These are phyloP conservation scores for Candida pseudoviswanathii DNA, from an alignment of 1,139 yeast species.

Conservation along the genomic window DNA sequence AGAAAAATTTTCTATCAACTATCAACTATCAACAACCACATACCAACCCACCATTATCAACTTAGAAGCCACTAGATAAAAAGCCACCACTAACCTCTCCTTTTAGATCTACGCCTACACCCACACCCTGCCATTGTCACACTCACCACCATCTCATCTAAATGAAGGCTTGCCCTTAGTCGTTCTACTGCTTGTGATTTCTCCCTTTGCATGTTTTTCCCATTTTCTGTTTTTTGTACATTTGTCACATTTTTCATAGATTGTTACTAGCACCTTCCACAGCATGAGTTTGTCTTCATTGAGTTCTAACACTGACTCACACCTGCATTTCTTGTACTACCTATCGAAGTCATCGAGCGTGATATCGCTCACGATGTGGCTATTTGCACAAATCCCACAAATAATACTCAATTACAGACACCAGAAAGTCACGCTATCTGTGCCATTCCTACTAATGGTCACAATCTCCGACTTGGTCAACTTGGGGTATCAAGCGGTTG, in stretches of 20 bases:
- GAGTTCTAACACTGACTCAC: neutral
- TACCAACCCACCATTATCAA: too few species aligned
- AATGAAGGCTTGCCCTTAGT: neutral
- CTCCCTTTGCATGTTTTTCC: neutral
- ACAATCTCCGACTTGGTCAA: slow-evolving; percentile 80
- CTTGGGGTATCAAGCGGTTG: slow-evolving; percentile 71
- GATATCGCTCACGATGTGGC: slow-evolving; percentile 52
- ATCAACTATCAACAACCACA: too few species aligned
- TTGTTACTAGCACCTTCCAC: neutral
- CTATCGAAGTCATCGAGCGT: slow-evolving; percentile 20
- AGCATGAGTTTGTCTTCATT: neutral
- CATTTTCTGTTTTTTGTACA: neutral
- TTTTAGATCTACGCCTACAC: too few species aligned
- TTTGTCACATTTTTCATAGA: neutral
- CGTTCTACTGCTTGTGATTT: too few species aligned
- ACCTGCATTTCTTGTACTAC: neutral
- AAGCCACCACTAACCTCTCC: too few species aligned
- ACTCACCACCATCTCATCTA: neutral
- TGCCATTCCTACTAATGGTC: slow-evolving; percentile 72
- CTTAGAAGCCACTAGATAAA: too few species aligned
- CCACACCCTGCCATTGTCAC: too few species aligned
- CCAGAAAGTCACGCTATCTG: slow-evolving; percentile 77
- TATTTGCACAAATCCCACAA: slow-evolving; percentile 87
- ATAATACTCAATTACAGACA: slow-evolving; percentile 70
- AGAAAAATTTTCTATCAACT: too few species aligned